Evolutionary conservation across 2,329 filamentous ascomycete genomes (phyloP).

Genomic region (Scorias spongiosa): DNA sequence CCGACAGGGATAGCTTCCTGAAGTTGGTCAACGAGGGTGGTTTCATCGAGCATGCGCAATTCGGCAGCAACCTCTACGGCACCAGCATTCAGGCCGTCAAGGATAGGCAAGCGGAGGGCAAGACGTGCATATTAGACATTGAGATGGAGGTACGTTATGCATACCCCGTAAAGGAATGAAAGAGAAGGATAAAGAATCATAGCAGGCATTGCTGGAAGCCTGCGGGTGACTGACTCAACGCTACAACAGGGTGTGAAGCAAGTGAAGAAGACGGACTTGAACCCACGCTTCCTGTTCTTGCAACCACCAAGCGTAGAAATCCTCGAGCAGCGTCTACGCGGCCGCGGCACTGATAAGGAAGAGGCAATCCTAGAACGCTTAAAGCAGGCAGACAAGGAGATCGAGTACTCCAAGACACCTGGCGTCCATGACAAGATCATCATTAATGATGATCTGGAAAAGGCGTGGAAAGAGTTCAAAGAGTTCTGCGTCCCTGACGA

Average conservation of each 20-base stretch:
- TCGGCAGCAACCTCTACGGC: conserved; percentile 76
- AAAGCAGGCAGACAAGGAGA: conserved; percentile 55
- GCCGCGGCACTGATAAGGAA: conserved; percentile 65
- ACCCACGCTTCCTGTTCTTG: conserved; percentile 72
- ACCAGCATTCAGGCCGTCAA: conserved; percentile 68
- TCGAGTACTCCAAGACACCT: conserved; percentile 54
- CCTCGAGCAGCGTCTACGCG: conserved; percentile 59
- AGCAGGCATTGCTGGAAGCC: background rate
- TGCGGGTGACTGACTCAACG: background rate
- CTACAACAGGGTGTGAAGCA: conserved; percentile 64
- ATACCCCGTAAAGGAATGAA: background rate
- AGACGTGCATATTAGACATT: conserved; percentile 77
- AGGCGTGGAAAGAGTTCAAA: conserved; percentile 36
- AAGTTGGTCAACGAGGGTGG: conserved; percentile 50
- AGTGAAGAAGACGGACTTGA: conserved; percentile 60
- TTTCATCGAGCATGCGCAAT: conserved; percentile 79
- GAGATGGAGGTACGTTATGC: conserved; percentile 65
- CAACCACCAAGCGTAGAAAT: conserved; percentile 61
- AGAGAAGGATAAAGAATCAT: background rate
- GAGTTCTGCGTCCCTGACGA: conserved; percentile 16
- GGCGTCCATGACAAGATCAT: conserved; percentile 52
- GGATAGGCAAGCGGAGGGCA: conserved; percentile 52
- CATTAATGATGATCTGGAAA: conserved; percentile 50
- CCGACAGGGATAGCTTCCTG: conserved; percentile 50
- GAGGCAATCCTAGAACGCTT: conserved; percentile 55